Evolutionary conservation across 2,329 filamentous ascomycete species (phyloP).

Genomic region (Plectosphaerella plurivora): DNA sequence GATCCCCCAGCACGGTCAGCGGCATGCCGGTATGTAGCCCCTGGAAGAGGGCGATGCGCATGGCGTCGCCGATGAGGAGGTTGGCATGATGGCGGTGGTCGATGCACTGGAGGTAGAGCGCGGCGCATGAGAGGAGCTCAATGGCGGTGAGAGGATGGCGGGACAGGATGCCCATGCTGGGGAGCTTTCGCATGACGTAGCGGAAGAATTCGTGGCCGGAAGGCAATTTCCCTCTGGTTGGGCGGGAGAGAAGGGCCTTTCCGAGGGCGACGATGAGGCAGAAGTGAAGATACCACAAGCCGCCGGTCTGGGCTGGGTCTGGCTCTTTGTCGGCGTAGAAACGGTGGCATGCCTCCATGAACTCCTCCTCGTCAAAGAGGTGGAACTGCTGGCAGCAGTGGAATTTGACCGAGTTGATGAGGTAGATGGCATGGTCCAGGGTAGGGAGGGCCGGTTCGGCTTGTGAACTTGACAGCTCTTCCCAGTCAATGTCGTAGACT

Average conservation of each 20-base stretch:
- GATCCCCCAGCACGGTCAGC: slow-evolving; percentile 27
- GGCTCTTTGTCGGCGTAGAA: slow-evolving; percentile 17
- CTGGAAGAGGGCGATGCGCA: slow-evolving; percentile 1
- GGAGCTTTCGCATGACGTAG: slow-evolving; percentile 30
- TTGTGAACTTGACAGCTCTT: too few species aligned
- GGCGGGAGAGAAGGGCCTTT: slow-evolving; percentile 40
- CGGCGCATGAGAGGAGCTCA: slow-evolving; percentile 39
- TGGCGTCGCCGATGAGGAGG: slow-evolving; percentile 17
- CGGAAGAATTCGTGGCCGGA: not conserved
- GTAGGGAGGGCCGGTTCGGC: not conserved
- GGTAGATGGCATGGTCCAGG: slow-evolving; percentile 34
- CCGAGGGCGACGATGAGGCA: slow-evolving; percentile 50
- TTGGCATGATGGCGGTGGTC: slow-evolving; percentile 36
- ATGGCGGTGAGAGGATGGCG: slow-evolving; percentile 34
- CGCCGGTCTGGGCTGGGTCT: slow-evolving; percentile 8
- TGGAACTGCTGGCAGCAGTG: slow-evolving; percentile 50
- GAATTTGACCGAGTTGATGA: slow-evolving; percentile 53
- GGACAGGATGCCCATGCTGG: slow-evolving; percentile 26
- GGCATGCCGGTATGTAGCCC: slow-evolving; percentile 32
- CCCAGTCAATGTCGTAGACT: too few species aligned
- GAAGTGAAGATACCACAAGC: slow-evolving; percentile 48
- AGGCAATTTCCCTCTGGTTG: slow-evolving; percentile 29
- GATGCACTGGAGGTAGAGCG: slow-evolving; percentile 41
- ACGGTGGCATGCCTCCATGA: slow-evolving; percentile 30
- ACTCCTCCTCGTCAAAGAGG: slow-evolving; percentile 47